phyloP scores from a whole-genome alignment of 352 stramenopile genomes.

The Globisporangium megalacanthum region DNA sequence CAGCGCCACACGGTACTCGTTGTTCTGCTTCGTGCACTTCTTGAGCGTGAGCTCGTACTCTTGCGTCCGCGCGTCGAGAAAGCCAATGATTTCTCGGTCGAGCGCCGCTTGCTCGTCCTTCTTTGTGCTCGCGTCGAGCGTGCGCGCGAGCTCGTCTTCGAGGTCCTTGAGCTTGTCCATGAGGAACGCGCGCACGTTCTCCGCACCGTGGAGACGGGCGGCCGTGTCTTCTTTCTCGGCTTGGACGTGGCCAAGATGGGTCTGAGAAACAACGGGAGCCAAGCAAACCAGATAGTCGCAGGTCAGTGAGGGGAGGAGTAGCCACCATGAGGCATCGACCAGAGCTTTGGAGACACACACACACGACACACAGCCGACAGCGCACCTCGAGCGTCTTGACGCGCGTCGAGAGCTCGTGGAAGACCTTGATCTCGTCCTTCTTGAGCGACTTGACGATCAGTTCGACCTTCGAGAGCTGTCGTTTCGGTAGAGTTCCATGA shows the following conservation, averaged over 20 bases:
- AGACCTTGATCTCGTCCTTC: constrained; percentile 80
- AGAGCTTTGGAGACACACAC: no score
- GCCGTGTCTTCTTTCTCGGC: constrained; percentile 76
- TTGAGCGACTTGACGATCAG: constrained; percentile 78
- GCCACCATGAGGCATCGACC: no score
- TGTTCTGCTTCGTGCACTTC: constrained; percentile 49
- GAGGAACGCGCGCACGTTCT: constrained; percentile 79
- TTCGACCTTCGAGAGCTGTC: constrained; percentile 66
- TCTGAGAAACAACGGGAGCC: constrained; percentile 17
- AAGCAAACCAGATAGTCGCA: no score
- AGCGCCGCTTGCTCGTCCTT: constrained; percentile 63
- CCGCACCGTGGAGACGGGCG: constrained; percentile 58
- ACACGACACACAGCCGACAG: not conserved
- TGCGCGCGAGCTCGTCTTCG: constrained; percentile 52
- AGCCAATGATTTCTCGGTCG: constrained; percentile 82
- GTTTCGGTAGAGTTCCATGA: not conserved
- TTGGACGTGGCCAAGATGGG: constrained; percentile 54
- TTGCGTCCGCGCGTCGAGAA: constrained; percentile 71
- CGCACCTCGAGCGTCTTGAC: constrained; percentile 67
- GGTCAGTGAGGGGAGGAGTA: no score
- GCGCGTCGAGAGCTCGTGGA: constrained; percentile 75
- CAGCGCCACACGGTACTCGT: constrained; percentile 40
- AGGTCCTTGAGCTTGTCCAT: constrained; percentile 82
- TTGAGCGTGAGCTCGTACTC: constrained; percentile 64
- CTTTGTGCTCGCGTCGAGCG: constrained; percentile 46